These are phyloP conservation scores for Peribolospora kevripleyi DNA, from an alignment of 768 basidiomycete genomes.

Conservation along the genomic window DNA sequence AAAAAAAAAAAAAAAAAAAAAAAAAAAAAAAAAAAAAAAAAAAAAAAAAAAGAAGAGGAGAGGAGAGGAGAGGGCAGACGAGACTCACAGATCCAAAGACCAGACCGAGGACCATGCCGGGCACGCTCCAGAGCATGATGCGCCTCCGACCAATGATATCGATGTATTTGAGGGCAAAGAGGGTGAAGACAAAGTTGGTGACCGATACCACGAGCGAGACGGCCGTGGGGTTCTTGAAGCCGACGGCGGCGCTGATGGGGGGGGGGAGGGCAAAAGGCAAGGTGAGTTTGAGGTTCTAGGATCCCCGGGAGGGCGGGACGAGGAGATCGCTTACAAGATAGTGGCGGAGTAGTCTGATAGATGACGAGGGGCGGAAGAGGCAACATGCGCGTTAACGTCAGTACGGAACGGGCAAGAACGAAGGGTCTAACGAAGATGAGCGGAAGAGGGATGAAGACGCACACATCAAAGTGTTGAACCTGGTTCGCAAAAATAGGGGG, in stretches of 20 bases:
- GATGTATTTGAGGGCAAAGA: conserved; percentile 41
- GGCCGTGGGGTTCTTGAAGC: conserved; percentile 58
- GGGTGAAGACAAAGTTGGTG: conserved; percentile 54
- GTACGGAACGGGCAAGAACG: too few relatives aligned
- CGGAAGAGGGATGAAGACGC: too few relatives aligned
- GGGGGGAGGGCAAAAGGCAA: conserved; percentile 32
- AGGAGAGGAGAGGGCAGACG: not conserved
- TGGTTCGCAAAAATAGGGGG: too few relatives aligned
- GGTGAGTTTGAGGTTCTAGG: not conserved
- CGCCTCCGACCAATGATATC: conserved; percentile 43
- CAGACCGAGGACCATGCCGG: conserved; percentile 47
- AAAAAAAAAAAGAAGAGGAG: not conserved
- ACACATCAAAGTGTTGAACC: conserved; percentile 42
- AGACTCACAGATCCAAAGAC: conserved; percentile 18
- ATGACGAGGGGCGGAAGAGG: too few relatives aligned
- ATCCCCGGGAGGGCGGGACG: too few relatives aligned
- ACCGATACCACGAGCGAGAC: conserved; percentile 55
- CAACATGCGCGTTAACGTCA: too few relatives aligned
- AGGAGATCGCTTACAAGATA: too few relatives aligned
- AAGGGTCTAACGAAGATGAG: too few relatives aligned
- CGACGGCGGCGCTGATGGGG: conserved; percentile 48
- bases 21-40: not conserved
- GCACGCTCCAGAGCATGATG: conserved; percentile 45
- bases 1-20: too few relatives aligned
- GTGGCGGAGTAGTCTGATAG: conserved; percentile 1